A percentile compares a stretch with the other conserved stretches of the same genome.
phyloP scores from a whole-genome alignment of 2,329 filamentous ascomycete genomes.

The Fusarium dlaminii region DNA sequence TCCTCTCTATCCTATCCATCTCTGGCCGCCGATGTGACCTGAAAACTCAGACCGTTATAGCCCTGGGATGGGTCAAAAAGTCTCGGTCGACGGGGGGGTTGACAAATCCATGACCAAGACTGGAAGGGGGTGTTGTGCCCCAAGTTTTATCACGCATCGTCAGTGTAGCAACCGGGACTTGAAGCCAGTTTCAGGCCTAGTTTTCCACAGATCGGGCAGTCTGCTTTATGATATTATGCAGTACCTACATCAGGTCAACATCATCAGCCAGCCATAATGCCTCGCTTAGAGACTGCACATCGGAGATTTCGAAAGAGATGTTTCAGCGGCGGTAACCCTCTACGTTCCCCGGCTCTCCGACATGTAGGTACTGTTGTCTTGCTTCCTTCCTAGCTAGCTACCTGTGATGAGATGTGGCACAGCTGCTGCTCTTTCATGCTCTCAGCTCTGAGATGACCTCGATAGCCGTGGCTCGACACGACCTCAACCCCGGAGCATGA shows the following conservation, averaged over 20 bases:
- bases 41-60: slow-evolving; percentile 31
- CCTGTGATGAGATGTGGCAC: slow-evolving; percentile 8
- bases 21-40: slow-evolving; percentile 38
- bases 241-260: slow-evolving; percentile 27
- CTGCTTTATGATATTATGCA: slow-evolving; percentile 17
- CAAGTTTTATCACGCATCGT: slow-evolving; percentile 31
- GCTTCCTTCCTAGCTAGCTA: neutral
- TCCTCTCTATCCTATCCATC: neutral
- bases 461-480: slow-evolving; percentile 16
- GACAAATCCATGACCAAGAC: slow-evolving; percentile 43
- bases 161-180: slow-evolving; percentile 32
- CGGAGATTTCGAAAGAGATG: slow-evolving; percentile 41
- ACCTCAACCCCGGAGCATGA: slow-evolving; percentile 15
- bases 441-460: slow-evolving; percentile 18
- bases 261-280: slow-evolving; percentile 19
- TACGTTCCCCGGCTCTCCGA: slow-evolving; percentile 17
- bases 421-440: slow-evolving; percentile 6
- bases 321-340: slow-evolving; percentile 26
- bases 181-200: slow-evolving; percentile 31
- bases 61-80: slow-evolving; percentile 22
- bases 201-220: slow-evolving; percentile 35
- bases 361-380: slow-evolving; percentile 11
- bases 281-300: slow-evolving; percentile 41
- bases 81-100: slow-evolving; percentile 23
- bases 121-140: slow-evolving; percentile 8